These are phyloP conservation scores for Beauveria brongniartii DNA, from an alignment of 2,329 filamentous ascomycete genomes.

Conservation along the genomic window DNA sequence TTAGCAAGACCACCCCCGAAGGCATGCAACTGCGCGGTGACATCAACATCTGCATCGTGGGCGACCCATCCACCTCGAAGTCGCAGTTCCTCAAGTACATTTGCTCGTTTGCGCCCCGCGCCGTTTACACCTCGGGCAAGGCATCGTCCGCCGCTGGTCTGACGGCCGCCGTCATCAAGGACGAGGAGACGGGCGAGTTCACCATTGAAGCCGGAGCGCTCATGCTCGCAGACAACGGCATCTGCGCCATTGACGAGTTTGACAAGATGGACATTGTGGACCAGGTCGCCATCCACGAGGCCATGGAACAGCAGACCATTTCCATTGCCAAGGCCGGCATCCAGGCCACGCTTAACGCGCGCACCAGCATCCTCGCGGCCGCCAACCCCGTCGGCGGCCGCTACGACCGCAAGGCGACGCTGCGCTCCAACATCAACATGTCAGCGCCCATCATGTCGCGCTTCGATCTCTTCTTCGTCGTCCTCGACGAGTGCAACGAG, in stretches of 20 bases:
- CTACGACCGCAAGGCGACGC: conserved; percentile 94
- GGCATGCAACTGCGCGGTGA: conserved; percentile 94
- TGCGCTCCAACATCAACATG: conserved; percentile 97
- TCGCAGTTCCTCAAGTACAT: conserved; percentile 98
- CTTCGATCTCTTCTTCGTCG: conserved; percentile 98
- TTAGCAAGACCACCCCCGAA: conserved; percentile 84
- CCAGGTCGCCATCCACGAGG: conserved; percentile 98
- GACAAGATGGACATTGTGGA: conserved; percentile 99
- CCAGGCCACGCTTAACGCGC: conserved; percentile 91
- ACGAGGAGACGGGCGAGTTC: conserved; percentile 97
- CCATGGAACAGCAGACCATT: conserved; percentile 99
- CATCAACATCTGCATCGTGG: conserved; percentile 97
- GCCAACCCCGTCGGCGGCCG: conserved; percentile 92
- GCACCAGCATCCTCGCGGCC: conserved; percentile 89
- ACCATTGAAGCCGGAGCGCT: conserved; percentile 97
- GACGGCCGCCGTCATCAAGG: conserved; percentile 93
- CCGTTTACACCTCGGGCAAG: conserved; percentile 96
- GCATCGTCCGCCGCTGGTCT: conserved; percentile 95
- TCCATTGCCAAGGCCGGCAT: conserved; percentile 98
- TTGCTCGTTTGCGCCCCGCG: conserved; percentile 90
- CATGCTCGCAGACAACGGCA: conserved; percentile 94
- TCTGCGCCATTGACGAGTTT: conserved; percentile 97
- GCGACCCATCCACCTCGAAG: conserved; percentile 93
- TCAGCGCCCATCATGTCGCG: conserved; percentile 98
- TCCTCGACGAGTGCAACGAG: conserved; percentile 95